Evolutionary conservation across 192 early-diverging fungal species (phyloP).

Genomic region (Gonapodya prolifera): DNA sequence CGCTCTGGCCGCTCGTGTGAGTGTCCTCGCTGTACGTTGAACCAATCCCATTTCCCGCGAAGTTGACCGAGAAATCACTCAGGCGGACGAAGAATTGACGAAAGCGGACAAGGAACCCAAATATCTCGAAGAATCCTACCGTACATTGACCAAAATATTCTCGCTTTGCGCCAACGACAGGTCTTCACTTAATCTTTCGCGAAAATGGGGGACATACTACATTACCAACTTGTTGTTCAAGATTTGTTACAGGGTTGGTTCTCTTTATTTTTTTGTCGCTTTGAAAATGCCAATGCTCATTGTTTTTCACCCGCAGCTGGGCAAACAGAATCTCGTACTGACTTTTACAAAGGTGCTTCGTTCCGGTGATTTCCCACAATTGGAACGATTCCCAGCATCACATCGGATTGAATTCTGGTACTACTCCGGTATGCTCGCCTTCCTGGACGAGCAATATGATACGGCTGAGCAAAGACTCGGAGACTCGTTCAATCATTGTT

Average conservation of each 20-base stretch:
- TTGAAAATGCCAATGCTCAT: neutral
- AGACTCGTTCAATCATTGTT: conserved; percentile 34
- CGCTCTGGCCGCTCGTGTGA: neutral
- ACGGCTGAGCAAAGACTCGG: conserved; percentile 42
- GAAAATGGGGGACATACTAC: conserved; percentile 89
- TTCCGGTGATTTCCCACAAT: conserved; percentile 54
- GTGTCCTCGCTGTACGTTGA: neutral
- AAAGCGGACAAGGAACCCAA: conserved; percentile 29
- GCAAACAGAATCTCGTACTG: neutral
- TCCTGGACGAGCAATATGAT: conserved; percentile 68
- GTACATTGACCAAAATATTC: conserved; percentile 81
- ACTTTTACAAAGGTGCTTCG: neutral
- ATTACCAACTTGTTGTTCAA: conserved; percentile 76
- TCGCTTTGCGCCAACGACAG: conserved; percentile 79
- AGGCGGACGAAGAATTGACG: conserved; percentile 39
- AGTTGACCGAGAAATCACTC: neutral
- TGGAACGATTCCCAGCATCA: conserved; percentile 66
- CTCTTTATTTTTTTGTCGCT: neutral
- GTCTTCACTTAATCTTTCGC: conserved; percentile 34
- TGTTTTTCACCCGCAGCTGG: neutral
- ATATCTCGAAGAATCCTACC: conserved; percentile 68
- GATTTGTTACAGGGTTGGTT: conserved; percentile 68
- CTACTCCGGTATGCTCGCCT: conserved; percentile 75
- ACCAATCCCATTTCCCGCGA: neutral
- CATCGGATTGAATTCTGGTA: conserved; percentile 79